These are phyloP conservation scores for Tieghemostelium lacteum DNA, from an alignment of 78 protist species.

Conservation along the genomic window DNA sequence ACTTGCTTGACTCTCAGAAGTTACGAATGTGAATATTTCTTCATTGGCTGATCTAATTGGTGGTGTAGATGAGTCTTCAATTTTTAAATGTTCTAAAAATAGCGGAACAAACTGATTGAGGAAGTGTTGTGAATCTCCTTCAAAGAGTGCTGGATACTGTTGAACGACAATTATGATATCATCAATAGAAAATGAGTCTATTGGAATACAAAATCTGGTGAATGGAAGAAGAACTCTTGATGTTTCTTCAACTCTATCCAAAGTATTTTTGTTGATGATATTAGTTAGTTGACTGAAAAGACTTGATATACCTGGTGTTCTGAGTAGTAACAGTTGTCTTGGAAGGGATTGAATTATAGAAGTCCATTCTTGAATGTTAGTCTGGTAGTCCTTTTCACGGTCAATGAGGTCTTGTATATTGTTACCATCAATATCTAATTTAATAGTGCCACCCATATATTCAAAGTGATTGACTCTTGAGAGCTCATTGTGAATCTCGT, in stretches of 20 bases:
- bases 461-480: not conserved
- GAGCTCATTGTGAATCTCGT: not conserved
- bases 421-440: not conserved
- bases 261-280: not conserved
- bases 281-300: not conserved
- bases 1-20: not conserved
- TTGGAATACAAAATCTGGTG: conserved; percentile 4
- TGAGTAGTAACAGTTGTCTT: conserved; percentile 1
- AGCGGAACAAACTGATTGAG: not conserved
- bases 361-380: conserved; percentile 11
- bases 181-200: too few species aligned
- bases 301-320: conserved; percentile 42
- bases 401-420: not conserved
- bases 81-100: not conserved
- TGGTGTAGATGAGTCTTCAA: not conserved
- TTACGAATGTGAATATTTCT: not conserved
- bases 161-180: not conserved
- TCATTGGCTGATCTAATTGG: too few species aligned
- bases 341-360: conserved; percentile 5
- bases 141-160: too few species aligned
- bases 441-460: not conserved
- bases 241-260: not conserved
- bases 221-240: not conserved
- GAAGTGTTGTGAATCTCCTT: not conserved
- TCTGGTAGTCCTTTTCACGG: not conserved